Base-by-base conservation (phyloP, 345 rosid genomes). In the Erysimum cheiranthoides region DNA sequence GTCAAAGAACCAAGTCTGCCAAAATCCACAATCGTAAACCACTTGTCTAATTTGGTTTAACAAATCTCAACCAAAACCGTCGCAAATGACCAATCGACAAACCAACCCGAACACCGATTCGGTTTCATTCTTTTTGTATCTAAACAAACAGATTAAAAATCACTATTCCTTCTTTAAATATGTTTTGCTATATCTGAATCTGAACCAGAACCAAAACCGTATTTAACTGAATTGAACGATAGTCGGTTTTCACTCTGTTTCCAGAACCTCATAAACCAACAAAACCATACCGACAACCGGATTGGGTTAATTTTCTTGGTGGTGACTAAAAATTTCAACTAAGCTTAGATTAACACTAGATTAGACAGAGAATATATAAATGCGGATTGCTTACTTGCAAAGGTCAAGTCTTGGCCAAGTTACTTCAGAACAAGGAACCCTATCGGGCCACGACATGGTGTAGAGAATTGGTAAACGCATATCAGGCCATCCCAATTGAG, bases 371-470 rank as follows among this genome's bases (percentile, higher is more conserved):
- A 36, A 8, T 36, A 6, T 40, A 39, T 18, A 38, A 3, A 10
- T 35, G 45, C 1, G 5, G 14, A 14, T 77, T 6, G 38, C 73
- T 90, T 84, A 90, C 99, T 90, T 89, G 97, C 96, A 88, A 80
- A 95, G 93, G 77, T 95, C 97, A 35, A 92, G 97, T 56, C 94
- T 93, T 53, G 97, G 97, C 99, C 97, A 95, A 18, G 94, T 89
- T 59, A 82, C 61, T 89, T 92, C 99, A 74, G 99, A 95, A 81
- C 97, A 95, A 82, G 88, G 85, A 79, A 92, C 80, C 70, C 97
- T 86, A 12, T 92, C 97, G 0, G 97, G 99, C 99, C 97, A 95
- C 12, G 99, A 95, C 94, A 95, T 84, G 10, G 99, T 89, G 86
- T 95, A 95, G 57, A 92, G 96, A 73, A 95, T 88, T 1, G 99